Base-by-base conservation (phyloP, 768 basidiomycete species). In the Collybiopsis luxurians region DNA sequence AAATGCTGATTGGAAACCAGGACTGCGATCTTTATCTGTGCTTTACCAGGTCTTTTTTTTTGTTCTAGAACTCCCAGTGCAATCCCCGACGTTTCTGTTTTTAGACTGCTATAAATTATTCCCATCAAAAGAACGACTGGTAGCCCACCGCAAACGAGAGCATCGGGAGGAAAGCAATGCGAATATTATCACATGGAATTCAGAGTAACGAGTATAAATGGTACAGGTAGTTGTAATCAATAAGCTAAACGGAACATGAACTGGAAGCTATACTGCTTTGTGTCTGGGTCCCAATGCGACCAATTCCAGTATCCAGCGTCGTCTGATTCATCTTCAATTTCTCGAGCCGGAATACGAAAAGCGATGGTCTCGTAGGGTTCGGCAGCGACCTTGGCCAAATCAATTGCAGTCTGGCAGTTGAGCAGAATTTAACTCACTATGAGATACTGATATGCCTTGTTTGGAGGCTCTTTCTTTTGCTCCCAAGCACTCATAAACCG, bases 201-300 rank as follows among this genome's bases (percentile, higher is more conserved):
- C 82, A 66, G 80, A 63, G 64, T 54, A 42, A 1, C 10, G 48
- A 36, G 28, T 13, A 7, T 31, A 27, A 24, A 47, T 17, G 17
- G 10, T 47, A n/a, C n/a, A n/a, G n/a, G n/a, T n/a, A n/a, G n/a
- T 6, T 24, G 13, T 19, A 23, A 42, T 63, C 54, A 63, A 40
- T 79, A 81, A 55, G 72, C 65, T 60, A 87, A 73, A 64, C 87
- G 83, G 77, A 95, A 98, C 86, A 98, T 90, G 78, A 98, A 96
- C 73, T 97, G 95, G 79, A 96, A 95, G 69, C 88, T 92, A 71
- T 95, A 96, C 73, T 97, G 94, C 73, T 98, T 98, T 51, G 95
- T 96, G 69, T 99, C 96, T n/a, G 91, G 86, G 69, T 98, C 97
- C 97, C 96, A 98, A 67, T 98, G 92, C 39, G 95, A 95, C 97